Evolutionary conservation across 2,329 filamentous ascomycete genomes (phyloP).

Genomic region (Remersonia thermophila): DNA sequence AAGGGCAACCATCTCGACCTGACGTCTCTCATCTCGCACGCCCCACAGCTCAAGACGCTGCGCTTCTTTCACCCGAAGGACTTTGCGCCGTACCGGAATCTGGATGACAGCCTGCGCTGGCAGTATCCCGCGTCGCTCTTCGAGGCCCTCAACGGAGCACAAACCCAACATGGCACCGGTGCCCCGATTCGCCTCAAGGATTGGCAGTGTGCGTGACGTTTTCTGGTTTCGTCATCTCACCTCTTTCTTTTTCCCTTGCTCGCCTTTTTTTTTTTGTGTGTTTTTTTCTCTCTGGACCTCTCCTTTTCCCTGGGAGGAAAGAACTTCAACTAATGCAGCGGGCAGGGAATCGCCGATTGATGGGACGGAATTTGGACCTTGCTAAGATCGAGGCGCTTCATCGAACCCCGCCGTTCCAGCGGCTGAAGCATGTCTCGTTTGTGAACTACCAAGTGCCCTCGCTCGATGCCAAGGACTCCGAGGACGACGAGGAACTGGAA

Average conservation of each 20-base stretch:
- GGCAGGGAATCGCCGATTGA: constrained; percentile 43
- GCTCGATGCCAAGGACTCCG: constrained; percentile 28
- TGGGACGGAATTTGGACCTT: constrained; percentile 33
- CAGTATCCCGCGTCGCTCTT: constrained; percentile 57
- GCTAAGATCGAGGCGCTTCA: constrained; percentile 43
- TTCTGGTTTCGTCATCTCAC: too few species aligned
- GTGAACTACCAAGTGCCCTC: constrained; percentile 51
- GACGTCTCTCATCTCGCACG: constrained; percentile 43
- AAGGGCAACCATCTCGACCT: constrained; percentile 35
- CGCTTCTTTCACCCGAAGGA: constrained; percentile 62
- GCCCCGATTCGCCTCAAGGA: too few species aligned
- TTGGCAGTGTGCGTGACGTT: too few species aligned
- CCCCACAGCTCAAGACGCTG: constrained; percentile 56
- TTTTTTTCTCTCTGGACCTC: too few species aligned
- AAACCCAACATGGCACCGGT: constrained; percentile 7
- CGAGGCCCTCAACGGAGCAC: constrained; percentile 41
- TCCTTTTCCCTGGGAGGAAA: too few species aligned
- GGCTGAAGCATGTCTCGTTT: constrained; percentile 44
- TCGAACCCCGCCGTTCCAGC: constrained; percentile 40
- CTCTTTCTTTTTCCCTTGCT: too few species aligned
- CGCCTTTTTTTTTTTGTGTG: too few species aligned
- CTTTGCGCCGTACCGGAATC: constrained; percentile 49
- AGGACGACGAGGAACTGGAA: constrained; percentile 31
- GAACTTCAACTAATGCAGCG: too few species aligned
- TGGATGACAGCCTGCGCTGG: constrained; percentile 51